Evolutionary conservation across 2,329 filamentous ascomycete species (phyloP).

Genomic region (Aspergillus aculeatinus): DNA sequence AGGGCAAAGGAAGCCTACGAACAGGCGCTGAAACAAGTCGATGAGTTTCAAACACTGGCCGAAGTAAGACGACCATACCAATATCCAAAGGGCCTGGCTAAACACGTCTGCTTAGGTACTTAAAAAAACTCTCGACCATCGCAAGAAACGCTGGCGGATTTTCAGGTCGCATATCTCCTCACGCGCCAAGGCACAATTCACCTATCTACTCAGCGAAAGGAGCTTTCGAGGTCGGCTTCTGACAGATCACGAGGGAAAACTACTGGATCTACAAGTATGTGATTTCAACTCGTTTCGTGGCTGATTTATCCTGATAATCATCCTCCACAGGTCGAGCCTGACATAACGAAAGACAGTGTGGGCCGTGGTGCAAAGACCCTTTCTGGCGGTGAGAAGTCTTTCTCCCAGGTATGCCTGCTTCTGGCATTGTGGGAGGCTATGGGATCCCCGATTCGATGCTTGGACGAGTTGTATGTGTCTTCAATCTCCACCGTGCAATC

Average conservation of each 20-base stretch:
- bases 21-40: constrained; percentile 38
- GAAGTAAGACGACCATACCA: constrained; percentile 34
- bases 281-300: not conserved
- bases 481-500: not conserved
- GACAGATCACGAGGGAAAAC: constrained; percentile 72
- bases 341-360: constrained; percentile 65
- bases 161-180: constrained; percentile 85
- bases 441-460: constrained; percentile 88
- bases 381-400: constrained; percentile 95
- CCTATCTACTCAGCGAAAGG: constrained; percentile 82
- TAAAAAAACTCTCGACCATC: constrained; percentile 63
- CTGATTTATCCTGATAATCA: constrained; percentile 9
- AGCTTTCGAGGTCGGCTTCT: constrained; percentile 80
- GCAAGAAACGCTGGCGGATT: constrained; percentile 71
- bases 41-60: constrained; percentile 37
- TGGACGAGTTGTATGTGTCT: constrained; percentile 79
- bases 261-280: constrained; percentile 71
- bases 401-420: constrained; percentile 91
- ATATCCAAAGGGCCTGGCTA: not conserved
- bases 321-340: constrained; percentile 57
- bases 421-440: constrained; percentile 97
- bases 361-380: constrained; percentile 87
- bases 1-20: constrained; percentile 39
- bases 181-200: constrained; percentile 82
- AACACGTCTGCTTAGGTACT: constrained; percentile 44